A percentile compares a stretch with the other conserved stretches of the same genome.
Conservation (phyloP, 495 filamentous ascomycete species). For the Hyaloscypha finlandica region DNA sequence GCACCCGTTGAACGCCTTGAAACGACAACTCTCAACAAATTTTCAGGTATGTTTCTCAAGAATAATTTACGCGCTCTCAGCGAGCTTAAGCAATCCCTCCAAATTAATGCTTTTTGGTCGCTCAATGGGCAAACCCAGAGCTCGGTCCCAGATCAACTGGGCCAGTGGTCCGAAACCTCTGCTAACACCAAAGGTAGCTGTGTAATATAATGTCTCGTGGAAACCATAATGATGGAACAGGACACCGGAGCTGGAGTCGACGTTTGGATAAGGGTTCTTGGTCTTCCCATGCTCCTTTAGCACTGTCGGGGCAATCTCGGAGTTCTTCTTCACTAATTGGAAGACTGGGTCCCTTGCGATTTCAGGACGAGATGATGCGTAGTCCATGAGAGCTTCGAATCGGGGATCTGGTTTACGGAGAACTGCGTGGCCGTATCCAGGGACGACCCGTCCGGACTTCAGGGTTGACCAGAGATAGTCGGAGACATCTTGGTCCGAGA, state of each 20-base stretch:
- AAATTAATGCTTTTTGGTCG: constrained; percentile 96
- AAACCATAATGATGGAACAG: constrained; percentile 97
- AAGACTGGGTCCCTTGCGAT: constrained; percentile 89
- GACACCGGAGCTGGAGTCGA: constrained; percentile 88
- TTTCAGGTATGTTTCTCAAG: not conserved
- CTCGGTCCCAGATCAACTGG: constrained; percentile 95
- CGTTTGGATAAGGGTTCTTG: constrained; percentile 97
- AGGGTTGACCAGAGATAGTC: constrained; percentile 91
- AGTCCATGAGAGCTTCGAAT: constrained; percentile 96
- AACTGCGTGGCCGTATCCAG: constrained; percentile 97
- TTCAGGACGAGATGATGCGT: constrained; percentile 79
- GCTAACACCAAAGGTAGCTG: constrained; percentile 93
- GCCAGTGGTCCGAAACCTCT: constrained; percentile 88
- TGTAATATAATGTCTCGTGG: constrained; percentile 96
- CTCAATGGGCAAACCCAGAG: constrained; percentile 95
- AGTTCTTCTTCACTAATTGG: constrained; percentile 88
- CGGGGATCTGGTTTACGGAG: constrained; percentile 95
- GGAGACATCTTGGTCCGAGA: constrained; percentile 76
- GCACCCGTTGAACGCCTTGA: not conserved
- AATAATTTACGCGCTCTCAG: constrained; percentile 38
- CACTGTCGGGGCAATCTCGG: constrained; percentile 74
- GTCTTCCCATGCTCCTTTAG: constrained; percentile 96
- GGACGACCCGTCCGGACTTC: constrained; percentile 91
- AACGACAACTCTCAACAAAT: not conserved
- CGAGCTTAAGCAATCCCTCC: constrained; percentile 69